Conservation (phyloP, 129 eudicot species). For the Oenanthe sinensis region DNA sequence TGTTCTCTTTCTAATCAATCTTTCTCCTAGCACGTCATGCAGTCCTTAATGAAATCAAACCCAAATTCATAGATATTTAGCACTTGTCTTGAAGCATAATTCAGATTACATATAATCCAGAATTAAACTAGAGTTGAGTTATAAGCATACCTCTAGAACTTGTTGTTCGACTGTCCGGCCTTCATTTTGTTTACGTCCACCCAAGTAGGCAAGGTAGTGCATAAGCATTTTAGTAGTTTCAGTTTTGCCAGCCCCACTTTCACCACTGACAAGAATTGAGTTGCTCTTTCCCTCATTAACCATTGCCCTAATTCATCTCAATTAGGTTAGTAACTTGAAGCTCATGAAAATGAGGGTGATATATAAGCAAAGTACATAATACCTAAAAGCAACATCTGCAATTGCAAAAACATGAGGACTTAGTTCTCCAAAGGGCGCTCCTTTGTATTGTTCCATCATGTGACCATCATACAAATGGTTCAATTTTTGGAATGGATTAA, state of each 20-base stretch:
- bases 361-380: background rate
- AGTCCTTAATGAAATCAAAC: background rate
- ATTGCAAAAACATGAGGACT: conserved; percentile 31
- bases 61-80: background rate
- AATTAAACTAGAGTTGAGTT: background rate
- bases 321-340: background rate
- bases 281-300: conserved; percentile 30
- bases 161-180: conserved; percentile 30
- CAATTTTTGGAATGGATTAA: conserved; percentile 28
- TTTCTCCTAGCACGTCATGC: background rate
- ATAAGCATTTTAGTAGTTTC: conserved; percentile 32
- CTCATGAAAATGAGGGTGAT: too few species aligned
- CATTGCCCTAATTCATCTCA: conserved; percentile 23
- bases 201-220: conserved; percentile 27
- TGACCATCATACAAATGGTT: conserved; percentile 29
- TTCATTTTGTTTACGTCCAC: conserved; percentile 23
- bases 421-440: conserved; percentile 28
- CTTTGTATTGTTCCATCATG: conserved; percentile 38
- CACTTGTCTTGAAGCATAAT: background rate
- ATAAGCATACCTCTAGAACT: conserved; percentile 24
- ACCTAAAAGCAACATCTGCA: conserved; percentile 33
- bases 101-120: background rate
- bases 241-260: conserved; percentile 34
- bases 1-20: background rate
- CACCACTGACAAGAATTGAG: conserved; percentile 28